Percentiles rank a stretch among this genome's conserved stretches.
phyloP scores from a whole-genome alignment of 176 grass and related monocot genomes.

The Zizania latifolia region DNA sequence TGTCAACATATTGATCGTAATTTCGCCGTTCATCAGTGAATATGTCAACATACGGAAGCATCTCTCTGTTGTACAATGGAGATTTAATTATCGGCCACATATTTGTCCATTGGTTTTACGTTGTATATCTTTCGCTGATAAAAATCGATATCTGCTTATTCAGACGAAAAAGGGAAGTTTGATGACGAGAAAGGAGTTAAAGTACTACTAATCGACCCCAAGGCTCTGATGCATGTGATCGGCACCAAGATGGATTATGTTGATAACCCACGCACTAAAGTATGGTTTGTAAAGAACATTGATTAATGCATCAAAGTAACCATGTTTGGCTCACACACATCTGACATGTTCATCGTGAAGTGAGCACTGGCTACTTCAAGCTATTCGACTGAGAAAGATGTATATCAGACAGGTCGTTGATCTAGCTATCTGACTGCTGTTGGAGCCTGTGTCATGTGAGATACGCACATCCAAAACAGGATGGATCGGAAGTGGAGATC shows the following conservation, averaged over 20 bases:
- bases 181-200: constrained; percentile 94
- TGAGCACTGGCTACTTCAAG: background rate
- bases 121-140: background rate
- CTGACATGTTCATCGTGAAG: background rate
- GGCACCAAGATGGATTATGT: constrained; percentile 91
- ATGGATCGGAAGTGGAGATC: background rate
- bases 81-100: background rate
- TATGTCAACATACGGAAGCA: background rate
- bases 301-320: background rate
- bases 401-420: background rate
- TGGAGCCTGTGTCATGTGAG: background rate
- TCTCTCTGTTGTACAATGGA: background rate
- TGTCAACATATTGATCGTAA: background rate
- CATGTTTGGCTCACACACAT: background rate
- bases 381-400: background rate
- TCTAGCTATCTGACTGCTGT: background rate
- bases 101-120: background rate
- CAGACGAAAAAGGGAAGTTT: constrained; percentile 89
- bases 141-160: background rate
- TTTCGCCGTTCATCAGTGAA: background rate
- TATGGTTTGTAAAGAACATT: constrained; percentile 1
- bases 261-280: constrained; percentile 69
- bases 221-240: constrained; percentile 92
- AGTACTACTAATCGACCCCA: constrained; percentile 81
- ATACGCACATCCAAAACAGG: background rate